Evolutionary conservation across 805 yeast species (phyloP), one percentile per base, ranked within the genome.

Genomic region (Candida xiaguanensis): DNA sequence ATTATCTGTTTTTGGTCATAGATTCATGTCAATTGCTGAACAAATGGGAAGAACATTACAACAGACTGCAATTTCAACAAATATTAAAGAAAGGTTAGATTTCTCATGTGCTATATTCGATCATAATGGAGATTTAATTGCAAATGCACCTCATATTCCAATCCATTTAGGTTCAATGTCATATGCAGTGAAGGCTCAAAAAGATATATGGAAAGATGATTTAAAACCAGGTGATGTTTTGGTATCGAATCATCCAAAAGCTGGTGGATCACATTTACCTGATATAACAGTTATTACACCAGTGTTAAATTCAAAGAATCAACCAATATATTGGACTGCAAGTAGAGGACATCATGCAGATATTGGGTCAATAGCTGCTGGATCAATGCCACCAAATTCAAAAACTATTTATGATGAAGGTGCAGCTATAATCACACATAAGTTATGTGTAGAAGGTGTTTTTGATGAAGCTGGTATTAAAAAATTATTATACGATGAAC

Each of bases 341-440:
- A 82, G 95, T 0, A 72, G 98, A 47, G 97, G 96, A 2, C 98
- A 90, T 62, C 98, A 91, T 63, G 90, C 96, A 5, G 98, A 90
- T 60, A 90, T 91, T 53, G 97, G 98, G 13, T 95, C 95, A 11
- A 77, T 83, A 42, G 63, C 87, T 25, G 95, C 97, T 1, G 97
- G 97, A 1, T 84, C 95, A 0, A 88, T 90, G 89, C 96, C 97
- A 12, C 95, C 96, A 8, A 80, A 84, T 54, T 87, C 96, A 2
- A 86, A 81, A 52, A 80, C 80, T 43, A 63, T 91, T 29, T 83
- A 79, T 70, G 90, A 90, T 55, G 97, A 90, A 62, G 98, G 97
- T 32, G 96, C 96, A 2, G 78, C 86, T 2, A 88, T 91, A 25
- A 75, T 78, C 51, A 81, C 93, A 1, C 90, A 83, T 55, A 70